phyloP scores from a whole-genome alignment of 345 rosid species.

The Combretum micranthum region DNA sequence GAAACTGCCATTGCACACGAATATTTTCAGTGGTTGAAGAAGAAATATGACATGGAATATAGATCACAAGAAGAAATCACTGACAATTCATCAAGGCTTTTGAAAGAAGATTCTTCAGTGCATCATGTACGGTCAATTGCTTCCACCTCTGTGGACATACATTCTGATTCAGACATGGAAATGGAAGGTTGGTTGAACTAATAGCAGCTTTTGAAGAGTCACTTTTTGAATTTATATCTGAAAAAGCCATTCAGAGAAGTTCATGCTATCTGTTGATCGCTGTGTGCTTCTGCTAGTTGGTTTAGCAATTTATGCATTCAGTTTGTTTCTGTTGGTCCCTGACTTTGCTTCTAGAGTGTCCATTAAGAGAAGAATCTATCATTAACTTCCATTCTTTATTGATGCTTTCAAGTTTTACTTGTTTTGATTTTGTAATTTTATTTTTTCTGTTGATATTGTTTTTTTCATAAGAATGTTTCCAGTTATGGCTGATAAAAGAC shows the following conservation, averaged over 20 bases:
- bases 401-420: too few relatives aligned
- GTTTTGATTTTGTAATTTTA: not conserved
- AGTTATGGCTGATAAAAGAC: too few relatives aligned
- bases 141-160: slow-evolving; percentile 18
- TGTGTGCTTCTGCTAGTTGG: too few relatives aligned
- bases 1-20: slow-evolving; percentile 29
- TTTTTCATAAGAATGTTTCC: too few relatives aligned
- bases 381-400: too few relatives aligned
- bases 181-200: slow-evolving; percentile 65
- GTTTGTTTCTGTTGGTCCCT: too few relatives aligned
- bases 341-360: too few relatives aligned
- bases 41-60: slow-evolving; percentile 14
- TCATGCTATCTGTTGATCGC: too few relatives aligned
- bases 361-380: too few relatives aligned
- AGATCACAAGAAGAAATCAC: slow-evolving; percentile 12
- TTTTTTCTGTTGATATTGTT: not conserved
- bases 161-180: slow-evolving; percentile 71
- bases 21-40: slow-evolving; percentile 34
- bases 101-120: slow-evolving; percentile 10
- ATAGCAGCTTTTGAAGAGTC: not conserved
- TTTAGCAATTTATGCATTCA: too few relatives aligned
- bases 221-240: not conserved
- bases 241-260: not conserved
- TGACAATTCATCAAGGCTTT: slow-evolving; percentile 10
- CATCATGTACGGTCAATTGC: slow-evolving; percentile 7